phyloP scores from a whole-genome alignment of 768 basidiomycete genomes.

The Hygrophoropsis aurantiaca region DNA sequence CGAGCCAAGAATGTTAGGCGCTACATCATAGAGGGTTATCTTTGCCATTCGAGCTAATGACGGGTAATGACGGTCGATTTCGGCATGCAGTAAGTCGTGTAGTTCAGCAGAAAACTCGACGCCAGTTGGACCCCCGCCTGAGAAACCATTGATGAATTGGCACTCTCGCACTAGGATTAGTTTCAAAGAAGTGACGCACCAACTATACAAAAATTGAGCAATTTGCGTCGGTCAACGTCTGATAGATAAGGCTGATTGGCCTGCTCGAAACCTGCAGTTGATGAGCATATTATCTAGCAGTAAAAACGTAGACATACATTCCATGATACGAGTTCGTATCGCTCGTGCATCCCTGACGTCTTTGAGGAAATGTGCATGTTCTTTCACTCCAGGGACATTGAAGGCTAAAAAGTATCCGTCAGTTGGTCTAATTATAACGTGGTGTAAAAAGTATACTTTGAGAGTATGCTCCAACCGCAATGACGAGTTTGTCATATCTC shows the following conservation, averaged over 20 bases:
- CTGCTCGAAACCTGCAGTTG: conserved; percentile 68
- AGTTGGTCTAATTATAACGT: conserved; percentile 3
- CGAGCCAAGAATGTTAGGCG: conserved; percentile 67
- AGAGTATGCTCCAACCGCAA: conserved; percentile 83
- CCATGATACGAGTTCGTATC: conserved; percentile 72
- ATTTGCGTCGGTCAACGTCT: conserved; percentile 68
- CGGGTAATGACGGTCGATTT: conserved; percentile 63
- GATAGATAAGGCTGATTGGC: conserved; percentile 79
- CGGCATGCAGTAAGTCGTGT: conserved; percentile 71
- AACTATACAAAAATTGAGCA: conserved; percentile 86
- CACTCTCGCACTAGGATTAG: background rate
- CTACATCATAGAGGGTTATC: conserved; percentile 83
- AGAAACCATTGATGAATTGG: conserved; percentile 3
- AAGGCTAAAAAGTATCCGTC: conserved; percentile 45
- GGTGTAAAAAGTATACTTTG: conserved; percentile 56
- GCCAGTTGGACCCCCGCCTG: conserved; percentile 77
- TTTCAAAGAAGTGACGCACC: conserved; percentile 42
- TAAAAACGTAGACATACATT: conserved; percentile 44
- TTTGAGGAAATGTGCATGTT: conserved; percentile 81
- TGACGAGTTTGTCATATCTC: conserved; percentile 77
- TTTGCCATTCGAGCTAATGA: conserved; percentile 59
- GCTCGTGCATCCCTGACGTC: conserved; percentile 73
- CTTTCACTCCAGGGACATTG: conserved; percentile 73
- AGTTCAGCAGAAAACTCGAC: conserved; percentile 85
- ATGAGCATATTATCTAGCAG: conserved; percentile 1